phyloP scores from a whole-genome alignment of 768 basidiomycete genomes.

The Termitomyces sp. region DNA sequence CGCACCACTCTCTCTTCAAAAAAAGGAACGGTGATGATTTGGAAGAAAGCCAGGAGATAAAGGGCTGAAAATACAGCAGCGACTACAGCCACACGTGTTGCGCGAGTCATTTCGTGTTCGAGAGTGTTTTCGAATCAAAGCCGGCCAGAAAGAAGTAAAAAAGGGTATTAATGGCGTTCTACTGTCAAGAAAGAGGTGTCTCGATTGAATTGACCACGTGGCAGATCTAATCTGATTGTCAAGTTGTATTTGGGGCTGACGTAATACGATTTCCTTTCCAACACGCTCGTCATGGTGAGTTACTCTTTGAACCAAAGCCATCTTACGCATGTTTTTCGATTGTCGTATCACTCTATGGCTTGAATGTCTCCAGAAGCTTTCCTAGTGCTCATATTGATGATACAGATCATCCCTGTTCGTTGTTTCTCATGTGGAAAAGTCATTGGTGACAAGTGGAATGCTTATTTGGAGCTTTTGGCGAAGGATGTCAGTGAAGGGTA shows the following conservation, averaged over 20 bases:
- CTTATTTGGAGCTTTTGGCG: conserved; percentile 76
- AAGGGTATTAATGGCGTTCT: background rate
- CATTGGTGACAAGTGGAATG: conserved; percentile 93
- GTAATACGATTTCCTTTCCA: too few relatives aligned
- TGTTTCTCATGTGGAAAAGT: conserved; percentile 98
- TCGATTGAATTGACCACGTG: too few relatives aligned
- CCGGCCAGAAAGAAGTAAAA: background rate
- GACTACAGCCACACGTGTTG: conserved; percentile 44
- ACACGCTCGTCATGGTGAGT: too few relatives aligned
- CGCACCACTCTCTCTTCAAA: conserved; percentile 38
- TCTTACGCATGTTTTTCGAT: too few relatives aligned
- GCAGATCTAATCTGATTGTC: too few relatives aligned
- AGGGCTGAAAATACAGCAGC: conserved; percentile 35
- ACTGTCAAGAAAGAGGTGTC: background rate
- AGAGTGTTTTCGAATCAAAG: background rate
- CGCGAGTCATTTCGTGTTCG: conserved; percentile 48
- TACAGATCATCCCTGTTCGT: conserved; percentile 90
- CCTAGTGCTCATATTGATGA: too few relatives aligned
- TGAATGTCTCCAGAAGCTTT: too few relatives aligned
- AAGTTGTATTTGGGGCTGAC: too few relatives aligned
- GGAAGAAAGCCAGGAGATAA: conserved; percentile 55
- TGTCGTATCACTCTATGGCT: too few relatives aligned
- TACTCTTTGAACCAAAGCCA: too few relatives aligned
- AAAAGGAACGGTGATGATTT: conserved; percentile 49
- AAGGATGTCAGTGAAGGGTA: conserved; percentile 88